Base-by-base conservation (phyloP, 2,329 filamentous ascomycete species). In the Talaromyces islandicus region DNA sequence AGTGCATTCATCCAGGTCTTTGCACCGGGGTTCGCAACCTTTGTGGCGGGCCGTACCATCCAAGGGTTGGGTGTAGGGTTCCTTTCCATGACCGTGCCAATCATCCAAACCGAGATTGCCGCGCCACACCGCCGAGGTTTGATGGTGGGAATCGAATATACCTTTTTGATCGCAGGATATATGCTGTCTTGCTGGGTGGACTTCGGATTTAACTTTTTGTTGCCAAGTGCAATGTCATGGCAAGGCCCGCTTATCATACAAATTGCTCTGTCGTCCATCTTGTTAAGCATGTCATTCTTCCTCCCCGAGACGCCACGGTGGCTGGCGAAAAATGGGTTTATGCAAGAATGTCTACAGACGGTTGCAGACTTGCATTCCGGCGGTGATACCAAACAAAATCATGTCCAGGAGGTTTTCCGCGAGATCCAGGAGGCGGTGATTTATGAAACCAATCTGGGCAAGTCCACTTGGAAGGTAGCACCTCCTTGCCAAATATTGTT, bases 141-240 rank as follows among this genome's bases (percentile, higher is more conserved):
- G 25, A 75, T 76, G 73, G 73, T 75, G 2, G 73, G 72, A 19
- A 71, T 75, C n/a, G 71, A 75, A 59, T 75, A 75, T 54, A 73
- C 70, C 10, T 73, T 67, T 55, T 63, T 70, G 54, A 75, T 75
- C 32, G 71, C 67, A 21, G 74, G 74, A 14, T 75, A 75, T 43
- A 74, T 74, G 67, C 62, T 75, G n/a, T 74, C 73, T 6, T 74
- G 71, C 61, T 75, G 73, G 73, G 71, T 75, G 7, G 72, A 75
- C 57, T 75, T 73, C 48, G 73, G 70, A 3, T 75, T 75, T 58
- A 70, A 73, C 56, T 75, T 74, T 60, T 59, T 74, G 57, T 56
- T 75, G 48, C 73, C 73, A 0, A 63, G 66, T 30, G 60, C 66
- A 19, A 68, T 43, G 12, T 43, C 41, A 43, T 43, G 41, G 41